Evolutionary conservation across 2,329 filamentous ascomycete species (phyloP).

Genomic region (Lecanoromycetidae sp.): DNA sequence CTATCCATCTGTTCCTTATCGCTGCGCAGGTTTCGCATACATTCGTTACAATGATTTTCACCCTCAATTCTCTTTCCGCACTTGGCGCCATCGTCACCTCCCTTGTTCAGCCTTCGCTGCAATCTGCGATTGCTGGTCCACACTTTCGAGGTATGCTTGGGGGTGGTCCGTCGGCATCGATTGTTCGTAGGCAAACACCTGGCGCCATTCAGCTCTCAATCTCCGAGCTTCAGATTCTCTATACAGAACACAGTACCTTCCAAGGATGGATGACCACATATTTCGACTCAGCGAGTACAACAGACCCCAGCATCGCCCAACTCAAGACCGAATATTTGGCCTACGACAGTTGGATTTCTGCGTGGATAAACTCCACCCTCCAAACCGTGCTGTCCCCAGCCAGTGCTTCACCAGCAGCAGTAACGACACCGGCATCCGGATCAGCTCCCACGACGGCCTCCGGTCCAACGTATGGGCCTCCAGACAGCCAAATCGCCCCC

Average conservation of each 20-base stretch:
- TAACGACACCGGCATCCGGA: neutral
- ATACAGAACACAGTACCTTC: neutral
- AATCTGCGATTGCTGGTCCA: neutral
- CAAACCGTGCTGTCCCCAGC: too few species aligned
- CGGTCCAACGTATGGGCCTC: too few species aligned
- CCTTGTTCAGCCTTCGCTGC: neutral
- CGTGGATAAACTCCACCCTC: too few species aligned
- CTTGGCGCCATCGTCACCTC: neutral
- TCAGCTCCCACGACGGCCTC: neutral
- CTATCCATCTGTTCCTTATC: too few species aligned
- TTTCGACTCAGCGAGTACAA: neutral
- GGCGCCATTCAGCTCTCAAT: neutral
- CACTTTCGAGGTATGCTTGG: too few species aligned
- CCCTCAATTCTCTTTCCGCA: neutral
- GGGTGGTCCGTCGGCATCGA: too few species aligned
- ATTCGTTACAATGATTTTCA: neutral
- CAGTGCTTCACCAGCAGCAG: neutral
- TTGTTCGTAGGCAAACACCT: too few species aligned
- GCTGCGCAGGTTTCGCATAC: conserved; percentile 1
- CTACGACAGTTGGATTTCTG: conserved; percentile 12
- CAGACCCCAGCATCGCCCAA: neutral
- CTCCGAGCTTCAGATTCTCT: neutral
- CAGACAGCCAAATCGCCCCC: neutral
- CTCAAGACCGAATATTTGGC: neutral
- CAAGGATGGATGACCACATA: conserved; percentile 8